These are phyloP conservation scores for Telfairia occidentalis DNA, from an alignment of 331 rosid species.

Conservation along the genomic window DNA sequence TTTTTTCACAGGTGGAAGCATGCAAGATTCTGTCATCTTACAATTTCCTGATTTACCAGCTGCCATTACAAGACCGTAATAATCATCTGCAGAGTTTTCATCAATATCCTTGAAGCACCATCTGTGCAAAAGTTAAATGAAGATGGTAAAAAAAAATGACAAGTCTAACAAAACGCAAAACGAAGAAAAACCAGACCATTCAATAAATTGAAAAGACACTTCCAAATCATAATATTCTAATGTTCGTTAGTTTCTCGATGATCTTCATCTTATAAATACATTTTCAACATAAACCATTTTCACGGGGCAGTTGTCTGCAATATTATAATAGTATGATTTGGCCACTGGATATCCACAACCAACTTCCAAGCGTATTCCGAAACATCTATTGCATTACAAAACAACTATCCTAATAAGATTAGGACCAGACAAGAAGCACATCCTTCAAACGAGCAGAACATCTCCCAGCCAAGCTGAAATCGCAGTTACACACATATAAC, in stretches of 20 bases:
- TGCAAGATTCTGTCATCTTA: conserved; percentile 45
- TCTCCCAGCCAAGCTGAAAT: neutral
- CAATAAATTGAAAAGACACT: neutral
- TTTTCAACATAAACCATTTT: neutral
- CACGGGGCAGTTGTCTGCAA: neutral
- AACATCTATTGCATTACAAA: neutral
- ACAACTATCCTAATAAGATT: neutral
- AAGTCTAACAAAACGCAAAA: neutral
- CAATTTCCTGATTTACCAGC: conserved; percentile 42
- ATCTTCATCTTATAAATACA: neutral
- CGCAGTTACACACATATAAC: neutral
- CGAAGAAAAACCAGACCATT: neutral
- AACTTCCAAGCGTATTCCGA: neutral
- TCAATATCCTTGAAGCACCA: conserved; percentile 44
- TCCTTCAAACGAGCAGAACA: neutral
- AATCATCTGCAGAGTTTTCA: conserved; percentile 53
- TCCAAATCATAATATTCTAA: neutral
- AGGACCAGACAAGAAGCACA: neutral
- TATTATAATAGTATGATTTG: neutral
- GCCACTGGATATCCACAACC: neutral
- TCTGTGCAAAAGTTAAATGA: conserved; percentile 28
- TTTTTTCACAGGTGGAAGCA: conserved; percentile 60
- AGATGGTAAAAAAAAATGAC: conserved; percentile 11
- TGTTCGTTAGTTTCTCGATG: neutral
- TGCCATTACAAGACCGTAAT: conserved; percentile 51